These are phyloP conservation scores for Guillardia theta DNA, from an alignment of 78 protist species.

Conservation along the genomic window DNA sequence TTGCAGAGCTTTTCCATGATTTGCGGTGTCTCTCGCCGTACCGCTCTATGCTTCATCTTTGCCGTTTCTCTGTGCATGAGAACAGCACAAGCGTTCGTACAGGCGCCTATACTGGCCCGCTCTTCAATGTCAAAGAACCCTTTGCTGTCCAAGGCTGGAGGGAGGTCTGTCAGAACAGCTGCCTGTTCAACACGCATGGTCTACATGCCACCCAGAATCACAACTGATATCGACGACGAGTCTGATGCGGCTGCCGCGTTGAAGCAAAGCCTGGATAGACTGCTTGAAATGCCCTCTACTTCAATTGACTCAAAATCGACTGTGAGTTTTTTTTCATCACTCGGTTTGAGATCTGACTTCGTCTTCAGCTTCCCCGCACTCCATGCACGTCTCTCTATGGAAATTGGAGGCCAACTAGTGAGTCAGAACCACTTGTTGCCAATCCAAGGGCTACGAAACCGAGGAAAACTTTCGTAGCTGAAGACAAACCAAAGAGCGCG, in stretches of 20 bases:
- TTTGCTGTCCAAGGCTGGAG: no score
- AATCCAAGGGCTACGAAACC: not conserved
- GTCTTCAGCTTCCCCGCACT: not conserved
- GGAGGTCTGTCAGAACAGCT: no score
- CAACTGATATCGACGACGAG: not conserved
- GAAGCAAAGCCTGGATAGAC: not conserved
- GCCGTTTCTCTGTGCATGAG: no score
- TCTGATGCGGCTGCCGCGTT: not conserved
- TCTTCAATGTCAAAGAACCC: no score
- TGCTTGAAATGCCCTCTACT: not conserved
- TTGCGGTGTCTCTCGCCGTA: no score
- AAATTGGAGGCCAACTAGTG: not conserved
- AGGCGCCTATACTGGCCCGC: no score
- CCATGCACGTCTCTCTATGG: constrained; percentile 6
- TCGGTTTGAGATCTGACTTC: not conserved
- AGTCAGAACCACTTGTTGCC: not conserved
- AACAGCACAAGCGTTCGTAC: no score
- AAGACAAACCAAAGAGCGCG: not conserved
- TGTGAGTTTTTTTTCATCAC: not conserved
- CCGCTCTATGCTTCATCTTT: no score
- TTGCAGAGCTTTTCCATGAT: no score
- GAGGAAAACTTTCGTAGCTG: not conserved
- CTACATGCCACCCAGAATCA: not conserved
- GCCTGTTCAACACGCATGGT: not conserved
- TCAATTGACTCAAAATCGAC: not conserved